Evolutionary conservation across 306 rosid species (phyloP).

Genomic region (Cucumis cinereus): DNA sequence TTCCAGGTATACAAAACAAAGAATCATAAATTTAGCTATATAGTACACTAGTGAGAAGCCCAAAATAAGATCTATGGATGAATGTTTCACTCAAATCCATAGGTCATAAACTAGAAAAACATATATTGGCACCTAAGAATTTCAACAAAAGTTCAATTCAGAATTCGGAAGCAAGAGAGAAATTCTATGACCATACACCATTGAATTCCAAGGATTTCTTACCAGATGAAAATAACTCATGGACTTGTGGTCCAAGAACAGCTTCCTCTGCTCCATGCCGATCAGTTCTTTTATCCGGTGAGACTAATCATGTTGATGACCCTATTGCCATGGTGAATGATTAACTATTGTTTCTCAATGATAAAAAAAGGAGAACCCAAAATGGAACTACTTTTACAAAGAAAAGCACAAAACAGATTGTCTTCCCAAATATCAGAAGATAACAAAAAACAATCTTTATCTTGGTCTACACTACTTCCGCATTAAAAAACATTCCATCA

Average conservation of each 20-base stretch:
- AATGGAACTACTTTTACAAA: not conserved
- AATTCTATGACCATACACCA: not conserved
- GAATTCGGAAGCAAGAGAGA: not conserved
- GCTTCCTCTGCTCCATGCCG: not conserved
- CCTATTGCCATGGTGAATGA: conserved; percentile 7
- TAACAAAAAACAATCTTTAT: not conserved
- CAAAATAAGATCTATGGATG: not conserved
- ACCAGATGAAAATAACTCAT: conserved; percentile 1
- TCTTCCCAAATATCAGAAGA: not conserved
- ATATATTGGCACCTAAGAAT: not conserved
- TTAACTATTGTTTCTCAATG: not conserved
- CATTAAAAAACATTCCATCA: not conserved
- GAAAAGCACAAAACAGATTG: conserved; percentile 1
- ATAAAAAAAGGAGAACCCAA: not conserved
- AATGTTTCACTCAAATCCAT: not conserved
- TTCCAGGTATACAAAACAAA: not conserved
- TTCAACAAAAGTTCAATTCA: not conserved
- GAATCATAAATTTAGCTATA: not conserved
- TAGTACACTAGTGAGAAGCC: not conserved
- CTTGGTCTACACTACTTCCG: not conserved
- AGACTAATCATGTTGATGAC: not conserved
- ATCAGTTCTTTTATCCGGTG: not conserved
- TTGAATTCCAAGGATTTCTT: not conserved
- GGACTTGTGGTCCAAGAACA: not conserved
- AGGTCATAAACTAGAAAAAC: not conserved